phyloP scores from a whole-genome alignment of 2,329 filamentous ascomycete species.

The Trichoderma lentiforme region DNA sequence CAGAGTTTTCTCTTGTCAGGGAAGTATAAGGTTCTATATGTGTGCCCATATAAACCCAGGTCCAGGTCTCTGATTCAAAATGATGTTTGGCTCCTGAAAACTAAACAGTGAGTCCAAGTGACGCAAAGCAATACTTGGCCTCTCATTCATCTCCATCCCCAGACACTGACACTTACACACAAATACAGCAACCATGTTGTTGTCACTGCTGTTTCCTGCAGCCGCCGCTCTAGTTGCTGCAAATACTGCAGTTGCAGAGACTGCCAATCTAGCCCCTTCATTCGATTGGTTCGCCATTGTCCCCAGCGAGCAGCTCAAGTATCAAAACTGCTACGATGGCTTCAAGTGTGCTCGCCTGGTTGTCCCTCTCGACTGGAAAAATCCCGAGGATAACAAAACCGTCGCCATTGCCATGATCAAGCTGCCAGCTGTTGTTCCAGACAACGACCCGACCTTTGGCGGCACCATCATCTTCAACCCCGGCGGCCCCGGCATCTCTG shows the following conservation, averaged over 20 bases:
- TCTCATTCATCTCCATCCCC: not conserved
- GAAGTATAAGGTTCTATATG: not conserved
- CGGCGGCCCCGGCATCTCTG: conserved; percentile 43
- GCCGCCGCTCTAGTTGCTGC: not conserved
- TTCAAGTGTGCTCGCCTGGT: conserved; percentile 40
- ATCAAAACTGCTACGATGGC: conserved; percentile 37
- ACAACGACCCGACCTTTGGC: conserved; percentile 35
- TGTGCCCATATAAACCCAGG: not conserved
- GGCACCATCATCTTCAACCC: conserved; percentile 44
- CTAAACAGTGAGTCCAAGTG: too few relatives aligned
- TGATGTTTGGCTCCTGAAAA: not conserved
- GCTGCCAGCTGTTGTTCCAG: conserved; percentile 36
- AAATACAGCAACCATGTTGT: not conserved
- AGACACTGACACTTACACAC: not conserved
- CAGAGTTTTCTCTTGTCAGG: not conserved
- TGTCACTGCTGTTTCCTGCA: not conserved
- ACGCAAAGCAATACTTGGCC: not conserved
- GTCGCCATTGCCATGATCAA: conserved; percentile 40
- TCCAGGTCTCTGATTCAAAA: not conserved
- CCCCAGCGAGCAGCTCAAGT: conserved; percentile 35
- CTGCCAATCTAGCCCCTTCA: not conserved
- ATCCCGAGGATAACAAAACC: conserved; percentile 23
- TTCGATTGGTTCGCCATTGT: conserved; percentile 36
- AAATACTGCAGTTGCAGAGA: not conserved
- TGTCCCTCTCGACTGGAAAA: conserved; percentile 42